phyloP scores from a whole-genome alignment of 1,284 basidiomycete genomes.

The Chiua sp. region DNA sequence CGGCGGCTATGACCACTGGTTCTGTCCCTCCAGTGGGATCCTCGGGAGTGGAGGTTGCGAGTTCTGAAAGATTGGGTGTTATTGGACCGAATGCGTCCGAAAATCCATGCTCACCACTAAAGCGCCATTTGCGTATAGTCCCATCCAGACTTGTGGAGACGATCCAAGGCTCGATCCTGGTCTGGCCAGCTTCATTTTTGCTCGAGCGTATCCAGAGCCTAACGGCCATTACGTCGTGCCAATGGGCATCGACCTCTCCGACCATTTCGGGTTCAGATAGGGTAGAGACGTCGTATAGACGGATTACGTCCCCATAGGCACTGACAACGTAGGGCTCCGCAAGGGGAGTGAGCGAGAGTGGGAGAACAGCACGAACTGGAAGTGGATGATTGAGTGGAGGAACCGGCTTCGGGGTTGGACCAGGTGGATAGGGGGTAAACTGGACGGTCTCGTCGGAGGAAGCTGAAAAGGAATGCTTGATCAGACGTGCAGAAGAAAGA shows the following conservation, averaged over 20 bases:
- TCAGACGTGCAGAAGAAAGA: constrained; percentile 2
- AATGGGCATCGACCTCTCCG: constrained; percentile 80
- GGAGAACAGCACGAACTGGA: constrained; percentile 75
- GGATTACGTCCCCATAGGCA: constrained; percentile 82
- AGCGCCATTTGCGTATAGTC: constrained; percentile 83
- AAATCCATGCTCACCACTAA: constrained; percentile 58
- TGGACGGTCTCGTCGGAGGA: constrained; percentile 88
- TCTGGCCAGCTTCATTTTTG: constrained; percentile 48
- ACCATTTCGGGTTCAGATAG: constrained; percentile 69
- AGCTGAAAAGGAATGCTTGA: constrained; percentile 49
- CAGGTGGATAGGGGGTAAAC: constrained; percentile 48
- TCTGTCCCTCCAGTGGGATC: constrained; percentile 31
- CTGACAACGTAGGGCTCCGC: constrained; percentile 76
- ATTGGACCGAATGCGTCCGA: constrained; percentile 1
- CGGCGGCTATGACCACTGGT: constrained; percentile 25
- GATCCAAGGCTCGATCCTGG: constrained; percentile 72
- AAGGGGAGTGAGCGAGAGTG: constrained; percentile 64
- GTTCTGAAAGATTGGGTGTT: constrained; percentile 43
- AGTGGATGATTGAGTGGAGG: constrained; percentile 67
- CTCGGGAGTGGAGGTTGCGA: constrained; percentile 50
- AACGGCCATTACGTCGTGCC: constrained; percentile 83
- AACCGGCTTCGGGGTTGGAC: constrained; percentile 36
- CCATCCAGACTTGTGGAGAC: constrained; percentile 85
- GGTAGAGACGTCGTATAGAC: constrained; percentile 72
- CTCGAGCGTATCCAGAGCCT: constrained; percentile 69